Evolutionary conservation across 805 yeast species (phyloP).

Genomic region (Teunomyces atbi): DNA sequence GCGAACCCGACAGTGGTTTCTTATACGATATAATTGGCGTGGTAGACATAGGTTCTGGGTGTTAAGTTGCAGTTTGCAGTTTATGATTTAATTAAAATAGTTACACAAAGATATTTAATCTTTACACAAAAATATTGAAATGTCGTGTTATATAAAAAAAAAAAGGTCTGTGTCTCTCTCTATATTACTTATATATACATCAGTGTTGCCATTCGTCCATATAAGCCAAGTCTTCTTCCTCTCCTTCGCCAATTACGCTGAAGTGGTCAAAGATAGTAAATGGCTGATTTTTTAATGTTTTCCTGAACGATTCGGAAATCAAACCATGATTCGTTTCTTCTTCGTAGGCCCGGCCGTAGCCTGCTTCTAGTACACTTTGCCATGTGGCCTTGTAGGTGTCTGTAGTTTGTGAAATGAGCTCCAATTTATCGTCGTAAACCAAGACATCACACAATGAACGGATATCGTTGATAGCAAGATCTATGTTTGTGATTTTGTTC

Average conservation of each 20-base stretch:
- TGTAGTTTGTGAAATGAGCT: conserved; percentile 50
- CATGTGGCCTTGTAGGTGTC: conserved; percentile 78
- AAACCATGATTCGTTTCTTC: conserved; percentile 16
- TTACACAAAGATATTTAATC: too few species aligned
- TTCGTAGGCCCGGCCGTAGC: conserved; percentile 42
- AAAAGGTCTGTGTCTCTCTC: neutral
- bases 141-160: neutral
- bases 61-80: too few species aligned
- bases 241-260: conserved; percentile 37
- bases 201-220: conserved; percentile 47
- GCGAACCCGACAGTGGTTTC: conserved; percentile 14
- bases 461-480: conserved; percentile 70
- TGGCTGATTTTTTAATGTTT: conserved; percentile 14
- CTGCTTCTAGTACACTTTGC: conserved; percentile 75
- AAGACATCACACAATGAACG: conserved; percentile 84
- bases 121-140: neutral
- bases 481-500: conserved; percentile 78
- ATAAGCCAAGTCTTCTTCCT: conserved; percentile 41
- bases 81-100: too few species aligned
- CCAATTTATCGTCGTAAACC: conserved; percentile 82
- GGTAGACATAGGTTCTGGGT: conserved; percentile 7
- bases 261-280: conserved; percentile 44
- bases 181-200: neutral
- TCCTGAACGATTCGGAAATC: conserved; percentile 6
- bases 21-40: conserved; percentile 30